Base-by-base conservation (phyloP, 176 grass and related monocot species). In the Carex cristatella region DNA sequence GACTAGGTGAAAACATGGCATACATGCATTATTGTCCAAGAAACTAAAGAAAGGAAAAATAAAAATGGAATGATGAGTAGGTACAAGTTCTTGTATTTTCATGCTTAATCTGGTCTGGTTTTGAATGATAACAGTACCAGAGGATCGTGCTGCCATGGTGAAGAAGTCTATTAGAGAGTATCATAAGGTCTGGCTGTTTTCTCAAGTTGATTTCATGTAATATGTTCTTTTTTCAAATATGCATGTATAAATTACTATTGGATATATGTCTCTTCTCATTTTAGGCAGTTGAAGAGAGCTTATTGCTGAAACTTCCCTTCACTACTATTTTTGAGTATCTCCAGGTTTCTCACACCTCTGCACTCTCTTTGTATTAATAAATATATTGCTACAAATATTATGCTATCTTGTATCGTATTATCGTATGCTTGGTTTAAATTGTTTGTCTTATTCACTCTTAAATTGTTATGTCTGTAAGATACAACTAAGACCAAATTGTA, bases 241-340 rank as follows among this genome's bases (percentile, higher is more conserved):
- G 10, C 9, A 28, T 14, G 2, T 28, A 75, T 30, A 13, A 49
- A 76, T 86, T 16, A 88, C 42, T 37, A n/a, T 10, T 89, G n/a
- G 37, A 80, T 86, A 76, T 55, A 62, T 32, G 10, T 30, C 1
- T 76, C 10, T 76, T 76, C 19, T 93, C 46, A 51, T 84, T 81
- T 54, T 86, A 94, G 92, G 95, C 95, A 71, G 79, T 93, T 68
- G 91, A 89, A 91, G 88, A 76, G 15, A 86, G 91, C 61, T 79
- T 90, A 53, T 86, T 98, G 89, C 92, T 98, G 82, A 98, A 98
- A 93, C 28, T 98, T 80, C 83, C 92, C 56, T 98, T 98, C 88
- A 94, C 95, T 19, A 94, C 92, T 28, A 94, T 98, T 77, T 98
- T 98, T 83, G 95, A 98, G 78, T 98, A 98, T 84, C 92, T 98